Evolutionary conservation across 2,329 filamentous ascomycete genomes (phyloP).

Genomic region (Rhynchosporium agropyri): DNA sequence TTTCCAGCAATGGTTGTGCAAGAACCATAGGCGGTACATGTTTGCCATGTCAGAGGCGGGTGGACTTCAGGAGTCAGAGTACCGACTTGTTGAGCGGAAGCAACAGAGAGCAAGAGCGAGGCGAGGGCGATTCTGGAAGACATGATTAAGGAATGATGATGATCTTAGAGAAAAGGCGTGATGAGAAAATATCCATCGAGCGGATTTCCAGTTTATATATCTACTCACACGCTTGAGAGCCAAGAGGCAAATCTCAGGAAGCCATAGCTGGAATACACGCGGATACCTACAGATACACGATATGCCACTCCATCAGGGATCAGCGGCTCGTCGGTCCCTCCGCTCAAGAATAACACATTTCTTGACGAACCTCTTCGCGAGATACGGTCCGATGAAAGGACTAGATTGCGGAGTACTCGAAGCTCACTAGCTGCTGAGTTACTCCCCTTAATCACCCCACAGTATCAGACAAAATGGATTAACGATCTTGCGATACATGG

Average conservation of each 20-base stretch:
- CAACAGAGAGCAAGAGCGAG: slow-evolving; percentile 39
- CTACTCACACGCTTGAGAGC: neutral
- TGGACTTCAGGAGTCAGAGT: slow-evolving; percentile 51
- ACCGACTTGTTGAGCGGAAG: slow-evolving; percentile 52
- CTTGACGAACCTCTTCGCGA: slow-evolving; percentile 5
- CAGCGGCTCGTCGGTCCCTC: slow-evolving; percentile 22
- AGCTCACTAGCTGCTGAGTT: slow-evolving; percentile 6
- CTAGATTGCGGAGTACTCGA: slow-evolving; percentile 1
- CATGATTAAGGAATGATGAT: slow-evolving; percentile 24
- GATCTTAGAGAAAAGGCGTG: slow-evolving; percentile 13
- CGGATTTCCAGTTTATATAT: slow-evolving; percentile 19
- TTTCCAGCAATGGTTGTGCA: slow-evolving; percentile 53
- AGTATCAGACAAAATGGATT: slow-evolving; percentile 18
- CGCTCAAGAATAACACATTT: slow-evolving; percentile 12
- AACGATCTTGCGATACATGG: slow-evolving; percentile 22
- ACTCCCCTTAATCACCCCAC: neutral
- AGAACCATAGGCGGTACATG: slow-evolving; percentile 50
- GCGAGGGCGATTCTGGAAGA: slow-evolving; percentile 27
- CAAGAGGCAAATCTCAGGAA: neutral
- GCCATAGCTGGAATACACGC: neutral
- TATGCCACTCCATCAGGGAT: slow-evolving; percentile 13
- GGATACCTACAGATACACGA: neutral
- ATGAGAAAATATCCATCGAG: neutral
- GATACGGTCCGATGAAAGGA: slow-evolving; percentile 18
- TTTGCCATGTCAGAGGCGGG: slow-evolving; percentile 55